Base-by-base conservation (phyloP, 2,329 filamentous ascomycete species). In the Moelleriella libera region DNA sequence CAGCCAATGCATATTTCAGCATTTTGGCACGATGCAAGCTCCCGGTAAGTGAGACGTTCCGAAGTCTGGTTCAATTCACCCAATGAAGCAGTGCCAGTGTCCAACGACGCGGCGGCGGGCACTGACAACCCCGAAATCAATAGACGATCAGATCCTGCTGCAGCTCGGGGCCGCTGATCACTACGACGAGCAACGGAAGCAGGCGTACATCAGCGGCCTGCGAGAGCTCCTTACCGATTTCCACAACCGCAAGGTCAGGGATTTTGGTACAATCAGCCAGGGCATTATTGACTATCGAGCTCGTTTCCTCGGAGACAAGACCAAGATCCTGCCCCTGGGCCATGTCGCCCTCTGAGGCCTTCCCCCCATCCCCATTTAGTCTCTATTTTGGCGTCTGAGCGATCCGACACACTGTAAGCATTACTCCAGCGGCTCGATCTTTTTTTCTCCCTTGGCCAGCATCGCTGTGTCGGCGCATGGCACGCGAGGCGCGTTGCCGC, bases 111-210 rank as follows among this genome's bases (percentile, higher is more conserved):
- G 34, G 40, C 21, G 65, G 67, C 63, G 64, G 64, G 66, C 62
- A 68, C 72, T 76, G 69, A 77, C 72, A 60, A 56, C 55, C 53
- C 49, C 50, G 56, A 56, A 58, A 9, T 55, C 54, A 62, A 52
- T 65, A 88, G 84, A 87, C 69, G 79, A 83, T 62, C 77, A 81
- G 60, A 80, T 88, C 53, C 76, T 88, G 53, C 72, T 85, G 48
- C 79, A 85, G 54, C 75, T 88, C 47, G 83, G 83, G 43, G 79
- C 75, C 44, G 72, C 78, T 43, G 78, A 82, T 51, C 78, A 78
- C 53, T 80, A 78, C 58, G 75, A 71, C 41, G 75, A 75, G 54
- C 74, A 79, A 49, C 73, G 81, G 52, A 76, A 75, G 59, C 68
- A 72, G 48, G 69, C 71, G 51, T 87, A 82, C 64, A 78, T 78